phyloP scores from a whole-genome alignment of 441 rosid genomes.

The Erodium texanum region DNA sequence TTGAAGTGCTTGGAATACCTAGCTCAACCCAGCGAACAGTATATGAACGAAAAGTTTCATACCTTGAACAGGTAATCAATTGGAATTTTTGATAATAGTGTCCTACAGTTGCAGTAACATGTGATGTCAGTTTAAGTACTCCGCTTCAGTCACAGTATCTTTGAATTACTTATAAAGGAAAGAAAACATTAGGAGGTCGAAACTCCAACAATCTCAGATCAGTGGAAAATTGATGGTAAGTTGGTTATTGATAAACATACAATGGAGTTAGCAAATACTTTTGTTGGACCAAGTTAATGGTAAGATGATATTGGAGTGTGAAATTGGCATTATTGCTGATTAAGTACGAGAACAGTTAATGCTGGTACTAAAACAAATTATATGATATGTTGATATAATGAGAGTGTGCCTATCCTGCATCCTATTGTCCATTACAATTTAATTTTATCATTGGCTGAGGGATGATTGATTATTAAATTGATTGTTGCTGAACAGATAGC shows the following conservation, averaged over 20 bases:
- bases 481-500: slow-evolving; percentile 43
- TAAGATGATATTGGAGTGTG: not conserved
- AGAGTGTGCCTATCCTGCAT: not conserved
- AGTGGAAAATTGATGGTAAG: not conserved
- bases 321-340: not conserved
- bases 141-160: not conserved
- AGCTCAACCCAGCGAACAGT: slow-evolving; percentile 45
- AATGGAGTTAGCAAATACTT: not conserved
- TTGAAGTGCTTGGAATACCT: slow-evolving; percentile 85
- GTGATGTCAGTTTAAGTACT: not conserved
- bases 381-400: not conserved
- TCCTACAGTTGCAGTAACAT: not conserved
- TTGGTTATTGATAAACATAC: not conserved
- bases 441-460: not conserved
- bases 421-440: not conserved
- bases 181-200: not conserved
- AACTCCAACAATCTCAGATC: not conserved
- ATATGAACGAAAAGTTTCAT: slow-evolving; percentile 58
- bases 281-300: not conserved
- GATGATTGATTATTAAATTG: slow-evolving; percentile 11
- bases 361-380: slow-evolving; percentile 1
- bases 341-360: not conserved
- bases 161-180: no score
- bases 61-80: slow-evolving; percentile 68
- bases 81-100: not conserved